These are phyloP conservation scores for Tetracladium maxilliforme DNA, from an alignment of 2,329 filamentous ascomycete genomes.

Conservation along the genomic window DNA sequence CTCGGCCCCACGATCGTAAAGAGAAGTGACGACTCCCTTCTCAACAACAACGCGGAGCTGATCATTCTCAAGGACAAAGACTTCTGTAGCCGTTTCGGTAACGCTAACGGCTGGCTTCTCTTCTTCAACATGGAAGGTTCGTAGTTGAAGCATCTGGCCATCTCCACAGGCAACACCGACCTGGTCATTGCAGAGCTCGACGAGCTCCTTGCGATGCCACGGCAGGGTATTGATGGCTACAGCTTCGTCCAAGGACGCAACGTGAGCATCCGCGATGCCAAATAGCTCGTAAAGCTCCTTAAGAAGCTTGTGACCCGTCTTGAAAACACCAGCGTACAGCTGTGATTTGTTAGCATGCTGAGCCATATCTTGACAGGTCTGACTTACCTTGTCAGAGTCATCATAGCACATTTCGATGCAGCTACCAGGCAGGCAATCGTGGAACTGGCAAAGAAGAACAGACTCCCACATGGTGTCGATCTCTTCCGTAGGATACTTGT, in stretches of 20 bases:
- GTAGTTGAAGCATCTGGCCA: slow-evolving; percentile 35
- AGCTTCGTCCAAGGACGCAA: slow-evolving; percentile 28
- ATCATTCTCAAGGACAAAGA: slow-evolving; percentile 69
- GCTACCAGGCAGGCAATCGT: slow-evolving; percentile 90
- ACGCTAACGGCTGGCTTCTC: slow-evolving; percentile 35
- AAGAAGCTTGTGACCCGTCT: slow-evolving; percentile 58
- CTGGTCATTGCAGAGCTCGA: slow-evolving; percentile 41
- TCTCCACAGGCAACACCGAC: slow-evolving; percentile 40
- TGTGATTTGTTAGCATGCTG: slow-evolving; percentile 17
- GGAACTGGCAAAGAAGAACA: slow-evolving; percentile 87
- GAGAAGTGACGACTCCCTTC: slow-evolving; percentile 65
- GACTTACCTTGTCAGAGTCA: slow-evolving; percentile 64
- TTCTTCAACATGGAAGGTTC: slow-evolving; percentile 28
- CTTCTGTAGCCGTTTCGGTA: slow-evolving; percentile 34
- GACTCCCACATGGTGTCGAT: slow-evolving; percentile 94
- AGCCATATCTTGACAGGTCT: neutral
- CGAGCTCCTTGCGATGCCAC: slow-evolving; percentile 66
- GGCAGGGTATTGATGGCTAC: slow-evolving; percentile 73
- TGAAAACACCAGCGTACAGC: slow-evolving; percentile 73
- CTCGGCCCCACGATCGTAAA: slow-evolving; percentile 59
- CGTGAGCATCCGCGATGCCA: slow-evolving; percentile 35
- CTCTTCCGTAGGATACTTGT: slow-evolving; percentile 87
- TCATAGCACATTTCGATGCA: slow-evolving; percentile 97
- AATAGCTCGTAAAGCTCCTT: slow-evolving; percentile 55
- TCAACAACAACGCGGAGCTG: slow-evolving; percentile 61